Percentiles rank a stretch among this genome's conserved stretches.
These are phyloP conservation scores for Chamaenerion angustifolium DNA, from an alignment of 345 rosid genomes.

Conservation along the genomic window DNA sequence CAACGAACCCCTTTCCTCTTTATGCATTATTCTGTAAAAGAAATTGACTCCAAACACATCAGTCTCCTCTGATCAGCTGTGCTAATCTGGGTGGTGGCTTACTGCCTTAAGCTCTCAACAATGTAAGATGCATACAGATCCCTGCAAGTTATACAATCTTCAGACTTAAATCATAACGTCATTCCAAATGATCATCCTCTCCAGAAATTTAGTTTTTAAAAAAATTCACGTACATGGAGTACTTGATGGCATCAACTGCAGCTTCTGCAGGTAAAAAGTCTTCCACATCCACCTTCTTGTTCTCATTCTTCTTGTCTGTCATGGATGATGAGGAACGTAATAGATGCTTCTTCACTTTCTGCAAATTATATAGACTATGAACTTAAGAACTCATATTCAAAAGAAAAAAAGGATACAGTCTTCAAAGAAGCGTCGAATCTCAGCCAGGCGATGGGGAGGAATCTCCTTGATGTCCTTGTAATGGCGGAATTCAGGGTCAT, in stretches of 20 bases:
- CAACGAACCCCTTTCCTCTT: too few species aligned
- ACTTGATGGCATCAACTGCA: slow-evolving; percentile 62
- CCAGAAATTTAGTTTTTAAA: neutral
- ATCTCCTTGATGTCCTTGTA: slow-evolving; percentile 86
- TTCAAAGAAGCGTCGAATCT: slow-evolving; percentile 96
- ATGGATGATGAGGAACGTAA: slow-evolving; percentile 14
- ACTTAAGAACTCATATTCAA: too few species aligned
- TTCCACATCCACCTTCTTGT: slow-evolving; percentile 88
- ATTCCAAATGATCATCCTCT: neutral
- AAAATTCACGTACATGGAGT: slow-evolving; percentile 59
- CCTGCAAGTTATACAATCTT: slow-evolving; percentile 32
- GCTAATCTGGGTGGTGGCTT: too few species aligned
- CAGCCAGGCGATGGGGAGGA: slow-evolving; percentile 96
- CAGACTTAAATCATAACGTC: neutral
- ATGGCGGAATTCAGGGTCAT: slow-evolving; percentile 97
- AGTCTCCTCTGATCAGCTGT: neutral
- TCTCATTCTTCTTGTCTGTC: slow-evolving; percentile 94
- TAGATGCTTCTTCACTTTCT: too few species aligned
- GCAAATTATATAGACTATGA: too few species aligned
- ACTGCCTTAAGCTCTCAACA: slow-evolving; percentile 79
- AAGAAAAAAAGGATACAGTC: slow-evolving; percentile 98
- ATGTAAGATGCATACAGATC: slow-evolving; percentile 89
- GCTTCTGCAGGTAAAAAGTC: slow-evolving; percentile 75
- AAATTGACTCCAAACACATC: too few species aligned
- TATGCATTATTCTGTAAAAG: too few species aligned